phyloP scores from a whole-genome alignment of 2,329 filamentous ascomycete genomes.

The Ceratocystis variospora region DNA sequence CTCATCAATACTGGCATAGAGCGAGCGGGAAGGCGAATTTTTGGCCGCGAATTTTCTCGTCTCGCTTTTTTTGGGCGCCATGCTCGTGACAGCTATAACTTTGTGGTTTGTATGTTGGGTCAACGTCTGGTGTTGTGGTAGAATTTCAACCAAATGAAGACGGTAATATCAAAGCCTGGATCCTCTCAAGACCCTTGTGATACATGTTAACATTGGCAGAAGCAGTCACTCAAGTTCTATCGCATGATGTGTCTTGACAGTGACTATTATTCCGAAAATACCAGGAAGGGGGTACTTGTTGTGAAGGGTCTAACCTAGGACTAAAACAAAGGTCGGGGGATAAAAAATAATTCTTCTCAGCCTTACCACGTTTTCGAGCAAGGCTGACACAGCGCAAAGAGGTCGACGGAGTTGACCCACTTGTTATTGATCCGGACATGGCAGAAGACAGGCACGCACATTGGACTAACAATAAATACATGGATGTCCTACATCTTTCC shows the following conservation, averaged over 20 bases:
- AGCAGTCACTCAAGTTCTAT: too few relatives aligned
- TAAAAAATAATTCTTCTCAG: neutral
- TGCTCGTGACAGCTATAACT: neutral
- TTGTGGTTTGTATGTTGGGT: neutral
- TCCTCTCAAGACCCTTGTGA: neutral
- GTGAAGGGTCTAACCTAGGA: neutral
- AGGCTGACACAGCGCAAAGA: slow-evolving; percentile 3
- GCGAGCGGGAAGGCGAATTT: neutral
- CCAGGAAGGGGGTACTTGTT: neutral
- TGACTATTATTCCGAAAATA: neutral
- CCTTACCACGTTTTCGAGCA: neutral
- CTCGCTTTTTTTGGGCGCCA: neutral
- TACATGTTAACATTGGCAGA: neutral
- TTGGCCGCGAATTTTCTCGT: neutral
- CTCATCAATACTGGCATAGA: too few relatives aligned
- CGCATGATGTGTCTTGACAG: neutral
- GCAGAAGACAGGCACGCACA: neutral
- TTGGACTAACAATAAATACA: too few relatives aligned
- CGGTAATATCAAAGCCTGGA: neutral
- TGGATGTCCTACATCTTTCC: too few relatives aligned
- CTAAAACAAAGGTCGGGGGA: neutral
- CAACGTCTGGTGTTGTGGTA: neutral
- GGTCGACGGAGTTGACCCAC: neutral
- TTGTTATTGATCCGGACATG: neutral
- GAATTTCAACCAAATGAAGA: slow-evolving; percentile 1